These are phyloP conservation scores for Taphrina pruni DNA, from an alignment of 1,139 yeast genomes.

Conservation along the genomic window DNA sequence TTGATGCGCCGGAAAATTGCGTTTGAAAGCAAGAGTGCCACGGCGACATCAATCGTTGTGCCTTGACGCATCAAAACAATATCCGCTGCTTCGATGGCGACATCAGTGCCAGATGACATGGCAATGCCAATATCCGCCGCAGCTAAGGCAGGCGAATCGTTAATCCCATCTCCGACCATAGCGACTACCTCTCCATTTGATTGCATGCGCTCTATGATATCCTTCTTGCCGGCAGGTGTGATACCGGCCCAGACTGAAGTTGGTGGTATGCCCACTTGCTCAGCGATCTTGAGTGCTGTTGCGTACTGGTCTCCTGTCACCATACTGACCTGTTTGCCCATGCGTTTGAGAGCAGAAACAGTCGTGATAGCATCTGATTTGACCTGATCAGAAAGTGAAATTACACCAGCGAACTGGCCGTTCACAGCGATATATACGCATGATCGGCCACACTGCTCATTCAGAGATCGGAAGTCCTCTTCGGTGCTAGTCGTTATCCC, in stretches of 20 bases:
- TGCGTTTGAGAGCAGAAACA: constrained; percentile 60
- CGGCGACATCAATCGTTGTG: constrained; percentile 68
- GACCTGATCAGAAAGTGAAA: constrained; percentile 72
- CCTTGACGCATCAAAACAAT: constrained; percentile 65
- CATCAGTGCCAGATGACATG: constrained; percentile 88
- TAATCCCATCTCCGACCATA: constrained; percentile 95
- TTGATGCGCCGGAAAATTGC: constrained; percentile 77
- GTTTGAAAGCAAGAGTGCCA: constrained; percentile 74
- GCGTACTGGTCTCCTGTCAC: constrained; percentile 79
- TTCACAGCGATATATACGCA: constrained; percentile 54
- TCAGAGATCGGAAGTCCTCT: constrained; percentile 33
- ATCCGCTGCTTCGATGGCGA: constrained; percentile 95
- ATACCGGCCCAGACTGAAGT: constrained; percentile 76
- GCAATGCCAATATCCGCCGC: constrained; percentile 90
- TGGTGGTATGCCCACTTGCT: constrained; percentile 67
- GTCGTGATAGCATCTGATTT: constrained; percentile 70
- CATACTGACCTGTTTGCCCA: constrained; percentile 76
- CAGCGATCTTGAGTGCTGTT: constrained; percentile 71
- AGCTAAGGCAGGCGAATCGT: constrained; percentile 94
- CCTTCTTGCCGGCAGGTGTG: constrained; percentile 77
- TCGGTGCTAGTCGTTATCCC: constrained; percentile 47
- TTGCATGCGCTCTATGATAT: constrained; percentile 67
- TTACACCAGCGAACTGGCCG: constrained; percentile 64
- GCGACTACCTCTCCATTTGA: constrained; percentile 54
- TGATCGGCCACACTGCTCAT: constrained; percentile 36